Base-by-base conservation (phyloP, 2,329 filamentous ascomycete species). In the Dothideomycetes sp. region DNA sequence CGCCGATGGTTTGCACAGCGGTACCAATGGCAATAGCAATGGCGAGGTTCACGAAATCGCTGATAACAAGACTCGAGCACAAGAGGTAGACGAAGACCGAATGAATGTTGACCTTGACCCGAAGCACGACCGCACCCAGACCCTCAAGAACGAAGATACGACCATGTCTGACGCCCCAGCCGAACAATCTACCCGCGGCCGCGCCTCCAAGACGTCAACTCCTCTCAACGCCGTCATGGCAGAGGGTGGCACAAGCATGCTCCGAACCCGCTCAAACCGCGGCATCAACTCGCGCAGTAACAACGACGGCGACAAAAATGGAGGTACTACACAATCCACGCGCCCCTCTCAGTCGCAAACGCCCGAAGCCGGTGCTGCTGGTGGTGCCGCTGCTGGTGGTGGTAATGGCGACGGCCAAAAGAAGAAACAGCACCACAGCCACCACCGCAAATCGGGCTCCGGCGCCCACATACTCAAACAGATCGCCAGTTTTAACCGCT, bases 91-190 rank as follows among this genome's bases (percentile, higher is more conserved):
- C 10, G 16, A 40, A 34, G 46, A 45, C 19, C 40, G 37, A 17
- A 41, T 37, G n/a, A 36, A 44, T n/a, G 22, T 41, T 12, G 36
- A 47, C 30, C 38, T 19, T 16, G 42, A 41, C 22, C 30, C 38
- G 37, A 39, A 43, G 19, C 43, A 34, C 5, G 44, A 39, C 10
- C 27, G 49, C 40, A 37, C 47, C 69, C 54, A 59, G 50, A 33
- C 57, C 30, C 53, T 69, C 36, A 69, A 70, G 49, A 55, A 57
- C 22, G 73, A 80, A 38, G 69, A 75, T 32, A 45, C 57, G 4
- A 69, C 52, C 15, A 44, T 55, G 42, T 45, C 58, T 34, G 42
- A 52, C 40, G 19, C 42, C 38, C 42, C 30, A 33, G 32, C 38
- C 34, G 12, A 54, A 50, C 17, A 50, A 47, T 19, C 16, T 52